Evolutionary conservation across 768 basidiomycete species (phyloP).

Genomic region (Phylloporus arenicola): DNA sequence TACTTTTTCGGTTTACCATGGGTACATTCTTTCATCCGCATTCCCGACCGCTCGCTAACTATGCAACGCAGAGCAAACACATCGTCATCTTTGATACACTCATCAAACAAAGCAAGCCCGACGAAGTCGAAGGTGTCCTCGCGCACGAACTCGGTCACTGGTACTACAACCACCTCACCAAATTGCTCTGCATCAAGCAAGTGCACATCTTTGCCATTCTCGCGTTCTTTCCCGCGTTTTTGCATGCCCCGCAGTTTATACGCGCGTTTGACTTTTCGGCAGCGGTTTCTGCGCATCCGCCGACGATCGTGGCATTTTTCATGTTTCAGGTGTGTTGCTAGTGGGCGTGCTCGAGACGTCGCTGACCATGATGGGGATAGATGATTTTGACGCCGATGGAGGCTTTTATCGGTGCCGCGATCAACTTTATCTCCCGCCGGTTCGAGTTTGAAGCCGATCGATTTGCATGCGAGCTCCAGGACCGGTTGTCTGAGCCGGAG

Average conservation of each 20-base stretch:
- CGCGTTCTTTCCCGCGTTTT: constrained; percentile 81
- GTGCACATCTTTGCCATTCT: constrained; percentile 84
- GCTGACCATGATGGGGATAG: constrained; percentile 24
- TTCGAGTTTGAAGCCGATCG: constrained; percentile 94
- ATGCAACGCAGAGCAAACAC: constrained; percentile 64
- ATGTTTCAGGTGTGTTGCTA: constrained; percentile 59
- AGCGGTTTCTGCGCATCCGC: constrained; percentile 56
- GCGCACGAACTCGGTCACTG: constrained; percentile 98
- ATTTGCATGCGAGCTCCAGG: constrained; percentile 73
- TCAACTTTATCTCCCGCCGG: constrained; percentile 78
- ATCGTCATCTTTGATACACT: constrained; percentile 97
- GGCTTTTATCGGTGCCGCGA: constrained; percentile 59
- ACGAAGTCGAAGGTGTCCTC: constrained; percentile 96
- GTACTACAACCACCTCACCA: constrained; percentile 82
- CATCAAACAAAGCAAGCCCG: constrained; percentile 83
- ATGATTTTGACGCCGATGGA: constrained; percentile 82
- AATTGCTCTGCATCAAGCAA: constrained; percentile 81
- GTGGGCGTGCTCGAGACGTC: background rate
- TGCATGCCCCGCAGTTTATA: constrained; percentile 72
- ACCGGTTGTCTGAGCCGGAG: constrained; percentile 37
- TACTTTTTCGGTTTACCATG: constrained; percentile 98
- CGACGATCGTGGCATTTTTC: constrained; percentile 80
- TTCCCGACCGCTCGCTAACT: background rate
- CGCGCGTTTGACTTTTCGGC: constrained; percentile 77
- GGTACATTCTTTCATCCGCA: constrained; percentile 41